phyloP scores from a whole-genome alignment of 148 eudicot species.

The Rheum nobile region DNA sequence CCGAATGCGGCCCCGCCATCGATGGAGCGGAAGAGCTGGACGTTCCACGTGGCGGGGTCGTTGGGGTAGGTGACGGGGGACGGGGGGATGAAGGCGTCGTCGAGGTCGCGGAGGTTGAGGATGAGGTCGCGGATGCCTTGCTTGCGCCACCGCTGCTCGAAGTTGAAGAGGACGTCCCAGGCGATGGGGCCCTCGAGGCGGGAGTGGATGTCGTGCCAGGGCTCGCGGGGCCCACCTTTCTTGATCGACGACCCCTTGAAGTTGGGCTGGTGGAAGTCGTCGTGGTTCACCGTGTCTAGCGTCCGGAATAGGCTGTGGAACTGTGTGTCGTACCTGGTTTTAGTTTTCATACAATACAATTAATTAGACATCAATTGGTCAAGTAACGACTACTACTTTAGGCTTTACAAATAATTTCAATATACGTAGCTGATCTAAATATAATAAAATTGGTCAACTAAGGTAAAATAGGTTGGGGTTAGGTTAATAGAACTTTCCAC shows the following conservation, averaged over 20 bases:
- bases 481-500: too few relatives aligned
- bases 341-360: not conserved
- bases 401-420: too few relatives aligned
- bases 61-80: conserved; percentile 29
- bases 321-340: conserved; percentile 36
- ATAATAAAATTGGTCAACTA: not conserved
- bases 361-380: too few relatives aligned
- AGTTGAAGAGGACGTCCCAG: conserved; percentile 43
- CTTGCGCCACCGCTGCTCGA: conserved; percentile 50
- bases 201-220: conserved; percentile 52
- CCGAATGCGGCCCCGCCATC: conserved; percentile 47
- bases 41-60: conserved; percentile 36
- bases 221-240: conserved; percentile 59
- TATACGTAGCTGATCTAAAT: too few relatives aligned
- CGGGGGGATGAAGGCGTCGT: conserved; percentile 27
- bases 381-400: too few relatives aligned
- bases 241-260: conserved; percentile 20
- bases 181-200: conserved; percentile 40
- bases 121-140: conserved; percentile 30
- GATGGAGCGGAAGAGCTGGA: conserved; percentile 41
- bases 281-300: conserved; percentile 26
- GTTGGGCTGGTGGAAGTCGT: conserved; percentile 49
- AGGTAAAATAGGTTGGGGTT: too few relatives aligned
- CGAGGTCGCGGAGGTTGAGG: conserved; percentile 23
- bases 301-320: conserved; percentile 44